Conservation (phyloP, 1,139 yeast genomes). For the Sugiyamaella pinicola region DNA sequence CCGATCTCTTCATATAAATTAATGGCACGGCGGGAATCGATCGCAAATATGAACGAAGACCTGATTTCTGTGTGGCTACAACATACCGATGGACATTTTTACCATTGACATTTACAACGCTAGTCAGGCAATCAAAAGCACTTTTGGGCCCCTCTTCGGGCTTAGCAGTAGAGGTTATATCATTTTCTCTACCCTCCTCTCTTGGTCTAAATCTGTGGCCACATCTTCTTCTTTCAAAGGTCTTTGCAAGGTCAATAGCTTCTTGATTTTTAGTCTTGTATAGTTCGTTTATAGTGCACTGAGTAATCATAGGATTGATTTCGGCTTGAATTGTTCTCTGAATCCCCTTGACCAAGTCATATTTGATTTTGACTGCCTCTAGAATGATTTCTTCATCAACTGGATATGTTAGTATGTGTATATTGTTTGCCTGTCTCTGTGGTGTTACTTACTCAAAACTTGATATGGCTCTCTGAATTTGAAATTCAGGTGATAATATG, state of each 20-base stretch:
- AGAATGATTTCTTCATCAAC: constrained; percentile 79
- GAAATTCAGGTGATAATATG: constrained; percentile 78
- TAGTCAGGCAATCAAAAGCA: constrained; percentile 74
- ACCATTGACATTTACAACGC: constrained; percentile 70
- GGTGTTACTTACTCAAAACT: constrained; percentile 45
- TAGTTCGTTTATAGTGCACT: constrained; percentile 87
- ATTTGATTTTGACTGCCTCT: constrained; percentile 65
- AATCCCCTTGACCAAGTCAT: constrained; percentile 75
- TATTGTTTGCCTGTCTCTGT: too few relatives aligned
- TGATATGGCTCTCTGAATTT: constrained; percentile 95
- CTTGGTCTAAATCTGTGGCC: constrained; percentile 42
- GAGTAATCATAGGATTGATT: constrained; percentile 91
- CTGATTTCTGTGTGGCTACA: constrained; percentile 79
- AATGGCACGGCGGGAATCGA: constrained; percentile 87
- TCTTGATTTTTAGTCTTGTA: constrained; percentile 69
- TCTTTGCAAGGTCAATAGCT: constrained; percentile 78
- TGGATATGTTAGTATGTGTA: constrained; percentile 34
- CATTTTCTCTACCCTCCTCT: constrained; percentile 9
- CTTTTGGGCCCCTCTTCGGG: constrained; percentile 35
- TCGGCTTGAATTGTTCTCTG: constrained; percentile 81
- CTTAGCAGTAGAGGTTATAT: constrained; percentile 16
- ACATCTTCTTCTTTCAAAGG: constrained; percentile 77
- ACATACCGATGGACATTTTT: constrained; percentile 86
- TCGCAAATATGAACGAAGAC: constrained; percentile 67
- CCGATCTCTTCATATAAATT: constrained; percentile 83